Evolutionary conservation across 805 yeast species (phyloP), one percentile per base, ranked within the genome.

Genomic region (Starmera caribaea): DNA sequence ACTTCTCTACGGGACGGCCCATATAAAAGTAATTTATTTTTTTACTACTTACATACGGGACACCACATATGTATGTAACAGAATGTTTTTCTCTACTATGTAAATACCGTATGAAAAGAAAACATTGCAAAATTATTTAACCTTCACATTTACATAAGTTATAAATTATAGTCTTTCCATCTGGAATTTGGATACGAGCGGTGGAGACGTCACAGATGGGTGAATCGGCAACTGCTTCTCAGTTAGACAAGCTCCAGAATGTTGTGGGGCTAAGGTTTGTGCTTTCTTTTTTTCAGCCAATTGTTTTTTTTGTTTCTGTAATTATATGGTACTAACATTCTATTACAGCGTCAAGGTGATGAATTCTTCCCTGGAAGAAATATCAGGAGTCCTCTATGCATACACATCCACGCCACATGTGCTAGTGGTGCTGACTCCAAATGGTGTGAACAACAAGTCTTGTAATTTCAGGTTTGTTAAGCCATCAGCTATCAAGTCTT

Each of bases 361-460:
- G 11, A 83, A 84, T 38, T 61, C 71, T 7, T 61, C 76, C 35
- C 86, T 81, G 50, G 67, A 69, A 24, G 64, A 65, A 8, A 65
- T 76, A 38, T 65, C 66, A n/a, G 95, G 92, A 2, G 62, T 69
- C 28, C 69, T 84, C 31, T 79, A 76, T 54, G 70, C 87, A 9
- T 79, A 73, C 54, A 73, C 75, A 41, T 64, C 78, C 8, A 40
- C 42, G 7, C 68, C 66, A 39, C 45, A 67, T 1, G 59, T 66
- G 41, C 62, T 55, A 3, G 55, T 53, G 34, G 27, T 46, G 2
- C 42, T 50, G 12, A 14, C 15, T 3, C 17, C 34, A 0, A 37
- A 32, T 8, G 38, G 41, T 1, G 39, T 41, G 1, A 33, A 37
- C 2, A 48, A 47, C 3, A 31, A 41, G 2, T 34, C 51, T 5